A percentile compares a stretch with the other conserved stretches of the same genome.
These are phyloP conservation scores for Boletellus sp. DNA, from an alignment of 768 basidiomycete genomes.

Conservation along the genomic window DNA sequence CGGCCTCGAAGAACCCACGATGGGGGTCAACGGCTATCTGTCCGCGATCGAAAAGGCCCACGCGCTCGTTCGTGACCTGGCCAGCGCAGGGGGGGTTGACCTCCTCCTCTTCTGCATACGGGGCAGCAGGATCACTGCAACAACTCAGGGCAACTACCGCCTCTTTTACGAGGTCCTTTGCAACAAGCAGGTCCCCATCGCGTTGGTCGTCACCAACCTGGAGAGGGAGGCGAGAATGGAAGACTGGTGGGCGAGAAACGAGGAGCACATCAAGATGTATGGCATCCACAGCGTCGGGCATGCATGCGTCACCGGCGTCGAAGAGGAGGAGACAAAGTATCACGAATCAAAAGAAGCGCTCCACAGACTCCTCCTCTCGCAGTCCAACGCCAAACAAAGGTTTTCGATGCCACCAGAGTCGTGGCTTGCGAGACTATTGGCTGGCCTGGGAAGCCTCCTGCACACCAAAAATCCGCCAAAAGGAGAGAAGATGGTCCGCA, in stretches of 20 bases:
- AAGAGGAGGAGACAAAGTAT: constrained; percentile 33
- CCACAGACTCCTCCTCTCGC: constrained; percentile 16
- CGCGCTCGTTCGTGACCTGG: constrained; percentile 22
- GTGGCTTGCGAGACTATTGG: constrained; percentile 23
- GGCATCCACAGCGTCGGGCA: constrained; percentile 31
- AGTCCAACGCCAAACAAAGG: constrained; percentile 6
- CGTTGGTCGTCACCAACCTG: constrained; percentile 39
- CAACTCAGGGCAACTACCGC: constrained; percentile 35
- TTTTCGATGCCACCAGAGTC: constrained; percentile 26
- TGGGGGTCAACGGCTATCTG: constrained; percentile 28
- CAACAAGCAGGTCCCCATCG: constrained; percentile 35
- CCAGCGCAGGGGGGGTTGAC: constrained; percentile 26
- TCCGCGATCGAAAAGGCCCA: constrained; percentile 28
- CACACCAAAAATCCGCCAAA: constrained; percentile 20
- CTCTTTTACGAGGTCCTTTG: constrained; percentile 41
- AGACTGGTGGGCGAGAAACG: constrained; percentile 34
- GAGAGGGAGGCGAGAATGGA: constrained; percentile 36
- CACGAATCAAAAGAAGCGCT: constrained; percentile 30
- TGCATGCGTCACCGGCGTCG: constrained; percentile 41
- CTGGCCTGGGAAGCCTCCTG: constrained; percentile 19
- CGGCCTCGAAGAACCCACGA: constrained; percentile 30
- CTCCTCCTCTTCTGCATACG: constrained; percentile 40
- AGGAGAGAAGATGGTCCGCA: constrained; percentile 24
- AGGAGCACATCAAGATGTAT: constrained; percentile 19
- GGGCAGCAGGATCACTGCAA: constrained; percentile 29